Evolutionary conservation across 1,139 yeast species (phyloP).

Genomic region (Magnusiomyces suaveolens): DNA sequence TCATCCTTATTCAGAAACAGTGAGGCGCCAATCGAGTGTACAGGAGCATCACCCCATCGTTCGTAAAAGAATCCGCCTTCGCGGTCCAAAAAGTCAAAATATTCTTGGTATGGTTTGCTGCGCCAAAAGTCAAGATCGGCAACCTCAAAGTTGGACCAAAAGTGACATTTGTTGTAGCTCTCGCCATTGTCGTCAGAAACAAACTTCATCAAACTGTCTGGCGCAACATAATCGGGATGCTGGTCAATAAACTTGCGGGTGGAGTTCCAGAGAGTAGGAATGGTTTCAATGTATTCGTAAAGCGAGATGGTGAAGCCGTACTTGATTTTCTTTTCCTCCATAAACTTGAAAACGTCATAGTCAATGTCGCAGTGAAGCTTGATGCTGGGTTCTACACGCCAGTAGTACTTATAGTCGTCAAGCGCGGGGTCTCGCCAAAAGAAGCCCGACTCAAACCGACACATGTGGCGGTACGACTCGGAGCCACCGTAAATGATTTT

Average conservation of each 20-base stretch:
- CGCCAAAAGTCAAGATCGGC: conserved; percentile 71
- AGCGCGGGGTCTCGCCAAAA: conserved; percentile 72
- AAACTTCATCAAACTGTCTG: conserved; percentile 63
- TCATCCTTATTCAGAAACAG: conserved; percentile 56
- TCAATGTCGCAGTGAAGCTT: conserved; percentile 71
- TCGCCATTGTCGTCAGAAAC: conserved; percentile 50
- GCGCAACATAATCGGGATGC: conserved; percentile 54
- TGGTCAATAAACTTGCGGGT: conserved; percentile 53
- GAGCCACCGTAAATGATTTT: conserved; percentile 57
- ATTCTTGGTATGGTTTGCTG: conserved; percentile 53
- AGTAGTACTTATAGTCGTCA: conserved; percentile 73
- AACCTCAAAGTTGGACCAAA: conserved; percentile 83
- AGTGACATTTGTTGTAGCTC: conserved; percentile 69
- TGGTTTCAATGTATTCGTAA: conserved; percentile 69
- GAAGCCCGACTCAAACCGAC: conserved; percentile 88
- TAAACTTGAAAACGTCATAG: conserved; percentile 74
- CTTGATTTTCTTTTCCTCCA: conserved; percentile 65
- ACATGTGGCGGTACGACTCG: conserved; percentile 74
- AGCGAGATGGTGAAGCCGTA: conserved; percentile 76
- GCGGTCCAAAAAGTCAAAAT: conserved; percentile 61
- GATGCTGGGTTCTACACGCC: conserved; percentile 95
- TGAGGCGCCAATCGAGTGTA: conserved; percentile 77
- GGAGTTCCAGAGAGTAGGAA: conserved; percentile 73
- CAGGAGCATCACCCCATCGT: conserved; percentile 92
- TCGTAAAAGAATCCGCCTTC: conserved; percentile 86